Base-by-base conservation (phyloP, 768 basidiomycete genomes). In the Strobilomyces confusus region DNA sequence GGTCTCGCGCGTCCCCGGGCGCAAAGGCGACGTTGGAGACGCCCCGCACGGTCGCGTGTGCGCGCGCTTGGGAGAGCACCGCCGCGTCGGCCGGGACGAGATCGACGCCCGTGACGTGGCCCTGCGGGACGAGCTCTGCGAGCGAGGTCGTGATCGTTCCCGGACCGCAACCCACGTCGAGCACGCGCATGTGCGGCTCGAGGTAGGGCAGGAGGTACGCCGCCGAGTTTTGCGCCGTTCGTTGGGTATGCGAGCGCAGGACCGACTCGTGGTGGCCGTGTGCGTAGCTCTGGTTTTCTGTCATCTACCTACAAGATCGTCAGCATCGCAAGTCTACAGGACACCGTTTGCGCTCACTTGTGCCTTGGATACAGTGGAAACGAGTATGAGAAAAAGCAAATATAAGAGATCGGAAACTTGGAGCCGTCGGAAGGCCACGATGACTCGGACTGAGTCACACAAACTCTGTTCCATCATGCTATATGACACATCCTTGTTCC, bases 91-190 rank as follows among this genome's bases (percentile, higher is more conserved):
- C 17, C 4, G 63, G 44, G 15, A 60, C 59, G 30, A 63, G 50
- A 22, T 82, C 80, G 48, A 80, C 52, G 4, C 77, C 80, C 14
- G 70, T 71, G 38, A 80, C 73, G 11, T 68, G 60, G 0, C 78
- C 80, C 29, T 72, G 44, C 1, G 73, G 70, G 17, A 76, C 73
- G 52, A 68, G 66, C 1, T 52, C 52, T 2, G 79, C 79, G 20
- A 82, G 63, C 48, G 74, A 74, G 29, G 61, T 54, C 2, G 78
- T 78, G 63, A 81, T 80, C 14, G 75, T 77, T 0, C 79, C 80
- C 0, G 80, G 79, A 0, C 80, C 79, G 55, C 76, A 80, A 11
- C 79, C 79, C 33, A 80, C 60, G 59, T 81, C 80, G 40, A 81
- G 75, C 51, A 81, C 70, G 33, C 63, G 55, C 70, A 75, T 71